Percentiles rank a stretch among this genome's conserved stretches.
Evolutionary conservation across 495 filamentous ascomycete species (phyloP).

Genomic region (Neurospora sp.): DNA sequence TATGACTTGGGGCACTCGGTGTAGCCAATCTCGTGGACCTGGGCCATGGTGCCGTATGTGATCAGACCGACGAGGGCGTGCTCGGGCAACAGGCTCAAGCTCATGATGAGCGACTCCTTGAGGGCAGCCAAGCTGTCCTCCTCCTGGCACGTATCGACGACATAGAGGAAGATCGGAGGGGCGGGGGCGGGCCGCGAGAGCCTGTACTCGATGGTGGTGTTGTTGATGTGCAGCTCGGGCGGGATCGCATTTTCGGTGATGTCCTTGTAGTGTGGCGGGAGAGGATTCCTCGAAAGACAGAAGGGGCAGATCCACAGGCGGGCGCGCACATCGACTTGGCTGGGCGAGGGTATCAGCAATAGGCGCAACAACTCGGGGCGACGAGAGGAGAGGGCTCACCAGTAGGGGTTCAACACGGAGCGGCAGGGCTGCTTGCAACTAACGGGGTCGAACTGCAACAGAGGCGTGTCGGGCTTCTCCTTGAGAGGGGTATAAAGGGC

Average conservation of each 20-base stretch:
- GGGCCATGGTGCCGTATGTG: slow-evolving; percentile 96
- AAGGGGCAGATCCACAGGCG: slow-evolving; percentile 98
- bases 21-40: slow-evolving; percentile 98
- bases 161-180: slow-evolving; percentile 93
- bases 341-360: slow-evolving; percentile 30
- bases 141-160: slow-evolving; percentile 98
- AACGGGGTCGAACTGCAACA: slow-evolving; percentile 93
- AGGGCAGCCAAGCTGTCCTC: slow-evolving; percentile 92
- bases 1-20: slow-evolving; percentile 99
- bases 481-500: slow-evolving; percentile 95
- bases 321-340: slow-evolving; percentile 90
- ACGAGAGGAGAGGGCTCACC: slow-evolving; percentile 43
- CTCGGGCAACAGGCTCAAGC: slow-evolving; percentile 85
- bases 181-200: slow-evolving; percentile 86
- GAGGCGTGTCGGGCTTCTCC: slow-evolving; percentile 80
- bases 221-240: slow-evolving; percentile 84
- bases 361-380: background rate
- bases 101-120: slow-evolving; percentile 96
- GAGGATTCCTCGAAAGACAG: slow-evolving; percentile 87
- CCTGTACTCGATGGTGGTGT: slow-evolving; percentile 96
- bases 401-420: slow-evolving; percentile 94
- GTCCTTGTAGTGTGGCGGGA: slow-evolving; percentile 98
- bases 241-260: slow-evolving; percentile 92
- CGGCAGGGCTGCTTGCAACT: slow-evolving; percentile 95
- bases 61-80: slow-evolving; percentile 92